These are phyloP conservation scores for Russula sp. DNA, from an alignment of 768 basidiomycete species.

Conservation along the genomic window DNA sequence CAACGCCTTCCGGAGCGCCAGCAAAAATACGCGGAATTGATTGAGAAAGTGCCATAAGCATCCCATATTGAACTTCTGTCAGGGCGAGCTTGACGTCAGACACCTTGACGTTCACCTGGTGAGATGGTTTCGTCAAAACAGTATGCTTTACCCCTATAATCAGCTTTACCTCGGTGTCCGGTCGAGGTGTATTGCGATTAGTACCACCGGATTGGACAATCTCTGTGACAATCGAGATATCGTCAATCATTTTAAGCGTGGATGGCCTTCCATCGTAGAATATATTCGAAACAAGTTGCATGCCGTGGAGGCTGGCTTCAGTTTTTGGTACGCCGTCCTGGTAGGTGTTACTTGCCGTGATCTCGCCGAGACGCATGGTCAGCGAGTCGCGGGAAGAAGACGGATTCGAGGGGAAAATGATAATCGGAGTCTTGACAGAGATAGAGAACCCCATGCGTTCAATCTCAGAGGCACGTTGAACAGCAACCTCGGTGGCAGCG, in stretches of 20 bases:
- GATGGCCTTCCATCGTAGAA: constrained; percentile 46
- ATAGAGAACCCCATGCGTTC: constrained; percentile 89
- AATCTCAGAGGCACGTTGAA: constrained; percentile 89
- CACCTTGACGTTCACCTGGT: constrained; percentile 61
- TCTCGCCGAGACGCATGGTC: constrained; percentile 82
- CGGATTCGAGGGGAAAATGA: constrained; percentile 76
- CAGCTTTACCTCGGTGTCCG: constrained; percentile 66
- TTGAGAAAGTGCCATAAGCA: constrained; percentile 58
- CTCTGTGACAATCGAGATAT: constrained; percentile 70
- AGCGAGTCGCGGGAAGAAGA: constrained; percentile 58
- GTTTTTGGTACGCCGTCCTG: constrained; percentile 52
- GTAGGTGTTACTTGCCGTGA: constrained; percentile 74
- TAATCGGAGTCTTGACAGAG: constrained; percentile 86
- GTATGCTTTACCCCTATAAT: constrained; percentile 1
- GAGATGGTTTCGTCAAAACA: neutral
- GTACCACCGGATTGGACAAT: constrained; percentile 56
- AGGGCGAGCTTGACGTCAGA: constrained; percentile 82
- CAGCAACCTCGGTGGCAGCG: constrained; percentile 87
- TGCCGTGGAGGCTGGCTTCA: constrained; percentile 71
- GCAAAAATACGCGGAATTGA: constrained; percentile 65
- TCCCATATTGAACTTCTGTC: constrained; percentile 76
- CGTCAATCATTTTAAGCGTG: constrained; percentile 83
- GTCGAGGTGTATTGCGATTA: constrained; percentile 47
- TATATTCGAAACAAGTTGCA: constrained; percentile 69
- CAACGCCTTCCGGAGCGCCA: constrained; percentile 39